Base-by-base conservation (phyloP, 371 early-diverging fungal genomes). In the Saksenaea oblongispora region DNA sequence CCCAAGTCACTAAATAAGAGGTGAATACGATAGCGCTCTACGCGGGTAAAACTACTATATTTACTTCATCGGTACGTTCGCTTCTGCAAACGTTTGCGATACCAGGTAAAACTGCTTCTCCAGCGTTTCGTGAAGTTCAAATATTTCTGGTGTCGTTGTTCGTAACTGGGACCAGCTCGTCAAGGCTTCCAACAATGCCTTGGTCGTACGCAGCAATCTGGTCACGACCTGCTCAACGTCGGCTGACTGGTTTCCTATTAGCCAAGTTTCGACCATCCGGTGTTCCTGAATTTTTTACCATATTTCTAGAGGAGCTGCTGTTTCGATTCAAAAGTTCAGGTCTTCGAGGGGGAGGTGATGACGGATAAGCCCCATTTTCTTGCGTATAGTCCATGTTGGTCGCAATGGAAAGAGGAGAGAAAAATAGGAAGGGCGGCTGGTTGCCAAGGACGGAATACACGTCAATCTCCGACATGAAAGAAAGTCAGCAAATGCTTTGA, bases 171-270 rank as follows among this genome's bases (percentile, higher is more conserved):
- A 80, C 88, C 88, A 88, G 15, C 73, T 73, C 5, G 84, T 88
- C 54, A 88, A 72, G 1, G 84, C 82, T 61, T 88, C 88, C 13
- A 88, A 61, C 9, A 88, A 65, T 7, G 80, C 70, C 35, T 85
- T 86, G 18, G 88, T 86, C 0, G 87, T 84, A 51, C 86, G 74
- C 59, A 88, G 56, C 15, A 88, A 67, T 57, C 80, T 82, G 24
- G 88, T 86, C 24, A 88, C 85, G 1, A 83, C 85, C 47, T 79
- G 83, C 53, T 88, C 88, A 63, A 86, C 85, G 27, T 83, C 83
- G 42, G 78, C 83, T 24, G 75, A 70, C 80, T 79, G 67, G 24
- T 17, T 18, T 9, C 39, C 31, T 15, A 28, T 44, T 35, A 35
- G 34, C 37, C 34, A 57, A 27, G 41, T 56, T 36, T 34, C 34